Conservation (phyloP, 1,284 basidiomycete genomes). For the Chondrostereum purpureum region DNA sequence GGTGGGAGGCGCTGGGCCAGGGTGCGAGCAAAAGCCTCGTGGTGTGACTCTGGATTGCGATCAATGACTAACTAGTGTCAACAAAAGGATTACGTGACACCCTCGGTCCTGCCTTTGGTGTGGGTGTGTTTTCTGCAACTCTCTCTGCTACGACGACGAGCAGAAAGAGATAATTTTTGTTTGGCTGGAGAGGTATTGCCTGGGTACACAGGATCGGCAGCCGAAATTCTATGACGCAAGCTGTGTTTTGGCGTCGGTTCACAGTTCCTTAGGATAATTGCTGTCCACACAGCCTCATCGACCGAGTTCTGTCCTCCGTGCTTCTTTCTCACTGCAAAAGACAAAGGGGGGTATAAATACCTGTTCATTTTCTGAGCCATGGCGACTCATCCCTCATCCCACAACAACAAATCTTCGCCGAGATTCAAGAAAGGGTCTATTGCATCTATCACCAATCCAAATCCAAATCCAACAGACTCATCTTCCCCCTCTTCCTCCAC, state of each 20-base stretch:
- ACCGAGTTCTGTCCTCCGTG: not conserved
- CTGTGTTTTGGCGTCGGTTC: no score
- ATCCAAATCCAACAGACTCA: not conserved
- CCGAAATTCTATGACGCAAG: not conserved
- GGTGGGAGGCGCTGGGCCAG: no score
- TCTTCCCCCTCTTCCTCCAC: not conserved
- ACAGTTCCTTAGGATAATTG: not conserved
- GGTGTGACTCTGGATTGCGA: not conserved
- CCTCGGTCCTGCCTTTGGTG: no score
- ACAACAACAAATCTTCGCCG: not conserved
- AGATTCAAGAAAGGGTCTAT: not conserved
- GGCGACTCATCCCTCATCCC: conserved; percentile 1
- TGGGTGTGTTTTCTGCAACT: no score
- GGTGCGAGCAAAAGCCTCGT: no score
- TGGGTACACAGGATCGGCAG: not conserved
- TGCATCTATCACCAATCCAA: not conserved
- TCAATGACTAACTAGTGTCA: not conserved
- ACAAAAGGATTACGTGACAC: not conserved
- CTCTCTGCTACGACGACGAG: not conserved
- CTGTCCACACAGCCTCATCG: not conserved
- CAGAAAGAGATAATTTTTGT: not conserved
- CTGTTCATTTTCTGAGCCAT: not conserved
- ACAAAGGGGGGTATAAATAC: not conserved
- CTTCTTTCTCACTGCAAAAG: not conserved
- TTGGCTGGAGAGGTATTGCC: not conserved